These are phyloP conservation scores for Chlorociboria aeruginascens DNA, from an alignment of 495 filamentous ascomycete species.

Conservation along the genomic window DNA sequence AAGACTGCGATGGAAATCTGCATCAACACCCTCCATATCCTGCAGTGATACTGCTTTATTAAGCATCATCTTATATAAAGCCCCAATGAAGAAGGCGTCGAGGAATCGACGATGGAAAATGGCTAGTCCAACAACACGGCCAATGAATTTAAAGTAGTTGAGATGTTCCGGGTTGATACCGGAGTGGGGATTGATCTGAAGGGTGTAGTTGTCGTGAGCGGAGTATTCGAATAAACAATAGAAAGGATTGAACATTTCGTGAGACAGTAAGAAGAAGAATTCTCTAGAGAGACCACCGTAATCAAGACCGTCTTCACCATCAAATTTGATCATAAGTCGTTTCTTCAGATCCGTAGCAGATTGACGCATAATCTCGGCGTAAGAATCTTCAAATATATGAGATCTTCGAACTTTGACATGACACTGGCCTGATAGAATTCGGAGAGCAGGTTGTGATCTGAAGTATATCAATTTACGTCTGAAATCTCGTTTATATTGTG, in stretches of 20 bases:
- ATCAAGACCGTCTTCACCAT: conserved; percentile 94
- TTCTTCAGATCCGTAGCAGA: conserved; percentile 96
- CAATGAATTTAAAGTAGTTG: conserved; percentile 99
- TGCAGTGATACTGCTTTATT: conserved; percentile 81
- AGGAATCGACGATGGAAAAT: conserved; percentile 98
- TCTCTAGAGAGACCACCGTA: conserved; percentile 98
- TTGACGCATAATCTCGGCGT: conserved; percentile 95
- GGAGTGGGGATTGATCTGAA: conserved; percentile 99
- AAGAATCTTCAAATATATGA: conserved; percentile 98
- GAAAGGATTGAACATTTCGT: conserved; percentile 99
- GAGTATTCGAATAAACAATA: conserved; percentile 99
- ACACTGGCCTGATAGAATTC: conserved; percentile 91
- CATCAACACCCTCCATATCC: conserved; percentile 99
- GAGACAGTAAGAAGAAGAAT: conserved; percentile 99
- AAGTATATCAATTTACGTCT: conserved; percentile 97
- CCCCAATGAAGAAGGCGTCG: conserved; percentile 98
- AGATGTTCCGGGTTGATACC: conserved; percentile 99
- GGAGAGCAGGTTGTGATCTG: conserved; percentile 91
- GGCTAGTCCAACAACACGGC: conserved; percentile 89
- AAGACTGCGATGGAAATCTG: conserved; percentile 88
- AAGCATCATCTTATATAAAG: conserved; percentile 99
- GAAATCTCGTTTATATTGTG: conserved; percentile 99
- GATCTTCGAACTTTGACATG: conserved; percentile 94
- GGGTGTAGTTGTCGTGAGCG: conserved; percentile 98
- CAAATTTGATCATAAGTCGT: conserved; percentile 98